Percentiles rank a stretch among this genome's conserved stretches.
Evolutionary conservation across 1,139 yeast species (phyloP).

Genomic region (Suhomyces maxii): DNA sequence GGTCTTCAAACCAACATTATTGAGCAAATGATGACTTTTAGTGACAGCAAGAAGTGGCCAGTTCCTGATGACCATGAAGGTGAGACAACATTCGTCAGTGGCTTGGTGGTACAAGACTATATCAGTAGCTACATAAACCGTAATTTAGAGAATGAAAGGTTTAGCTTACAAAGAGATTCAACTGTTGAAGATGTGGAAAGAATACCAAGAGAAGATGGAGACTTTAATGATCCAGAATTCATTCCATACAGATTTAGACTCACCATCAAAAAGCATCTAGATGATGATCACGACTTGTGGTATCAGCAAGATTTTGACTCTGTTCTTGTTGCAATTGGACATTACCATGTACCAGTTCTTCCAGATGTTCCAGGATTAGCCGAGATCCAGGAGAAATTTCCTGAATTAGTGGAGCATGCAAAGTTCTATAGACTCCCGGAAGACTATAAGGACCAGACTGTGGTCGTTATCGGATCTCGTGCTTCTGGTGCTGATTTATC

Average conservation of each 20-base stretch:
- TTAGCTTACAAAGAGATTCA: constrained; percentile 28
- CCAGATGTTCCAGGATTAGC: constrained; percentile 46
- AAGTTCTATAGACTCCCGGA: constrained; percentile 36
- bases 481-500: constrained; percentile 47
- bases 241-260: constrained; percentile 29
- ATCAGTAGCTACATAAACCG: constrained; percentile 34
- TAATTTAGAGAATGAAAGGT: constrained; percentile 19
- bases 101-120: constrained; percentile 30
- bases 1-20: constrained; percentile 42
- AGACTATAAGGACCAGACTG: constrained; percentile 29
- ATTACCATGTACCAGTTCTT: constrained; percentile 51
- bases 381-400: constrained; percentile 28
- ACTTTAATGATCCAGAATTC: constrained; percentile 5
- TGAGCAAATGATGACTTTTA: constrained; percentile 46
- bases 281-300: constrained; percentile 29
- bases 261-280: constrained; percentile 29
- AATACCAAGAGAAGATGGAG: constrained; percentile 15
- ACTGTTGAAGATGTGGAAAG: constrained; percentile 41
- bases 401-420: constrained; percentile 38
- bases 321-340: constrained; percentile 56
- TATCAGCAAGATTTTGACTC: constrained; percentile 46
- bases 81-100: constrained; percentile 27
- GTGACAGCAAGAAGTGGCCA: constrained; percentile 38
- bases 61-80: constrained; percentile 23
- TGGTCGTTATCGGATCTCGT: constrained; percentile 44